Evolutionary conservation across 2,329 filamentous ascomycete genomes (phyloP).

Genomic region (Cytospora chrysosperma): DNA sequence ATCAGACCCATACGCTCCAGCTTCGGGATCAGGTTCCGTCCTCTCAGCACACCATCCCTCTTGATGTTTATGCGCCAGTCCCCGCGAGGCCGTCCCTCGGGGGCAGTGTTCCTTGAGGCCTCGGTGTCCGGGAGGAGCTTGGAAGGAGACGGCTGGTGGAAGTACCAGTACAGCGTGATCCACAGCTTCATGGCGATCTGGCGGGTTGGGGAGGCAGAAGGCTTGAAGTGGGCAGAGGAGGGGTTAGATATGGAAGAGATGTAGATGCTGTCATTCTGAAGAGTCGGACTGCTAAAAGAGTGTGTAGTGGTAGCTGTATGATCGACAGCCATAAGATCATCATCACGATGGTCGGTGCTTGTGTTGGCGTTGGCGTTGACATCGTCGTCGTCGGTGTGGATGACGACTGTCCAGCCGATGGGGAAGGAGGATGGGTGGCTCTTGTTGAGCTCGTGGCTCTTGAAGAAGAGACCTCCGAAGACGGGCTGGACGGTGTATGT

Average conservation of each 20-base stretch:
- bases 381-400: constrained; percentile 65
- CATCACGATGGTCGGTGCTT: constrained; percentile 28
- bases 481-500: constrained; percentile 78
- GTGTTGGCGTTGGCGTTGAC: constrained; percentile 34
- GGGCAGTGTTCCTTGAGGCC: constrained; percentile 64
- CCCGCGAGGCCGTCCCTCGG: constrained; percentile 70
- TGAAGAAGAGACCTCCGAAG: constrained; percentile 91
- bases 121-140: constrained; percentile 58
- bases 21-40: constrained; percentile 80
- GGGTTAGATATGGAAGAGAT: constrained; percentile 91
- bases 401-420: constrained; percentile 84
- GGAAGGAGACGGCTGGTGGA: constrained; percentile 77
- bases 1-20: constrained; percentile 92
- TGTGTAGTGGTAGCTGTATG: constrained; percentile 43
- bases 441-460: constrained; percentile 68
- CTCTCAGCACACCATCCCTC: constrained; percentile 83
- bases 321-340: constrained; percentile 22
- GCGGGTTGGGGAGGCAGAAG: constrained; percentile 75
- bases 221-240: constrained; percentile 74
- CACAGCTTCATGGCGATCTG: constrained; percentile 97
- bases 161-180: constrained; percentile 96
- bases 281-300: constrained; percentile 71
- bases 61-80: constrained; percentile 87
- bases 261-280: constrained; percentile 78
- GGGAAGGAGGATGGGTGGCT: constrained; percentile 71